These are phyloP conservation scores for Thielaviopsis populi DNA, from an alignment of 2,329 filamentous ascomycete genomes.

Conservation along the genomic window DNA sequence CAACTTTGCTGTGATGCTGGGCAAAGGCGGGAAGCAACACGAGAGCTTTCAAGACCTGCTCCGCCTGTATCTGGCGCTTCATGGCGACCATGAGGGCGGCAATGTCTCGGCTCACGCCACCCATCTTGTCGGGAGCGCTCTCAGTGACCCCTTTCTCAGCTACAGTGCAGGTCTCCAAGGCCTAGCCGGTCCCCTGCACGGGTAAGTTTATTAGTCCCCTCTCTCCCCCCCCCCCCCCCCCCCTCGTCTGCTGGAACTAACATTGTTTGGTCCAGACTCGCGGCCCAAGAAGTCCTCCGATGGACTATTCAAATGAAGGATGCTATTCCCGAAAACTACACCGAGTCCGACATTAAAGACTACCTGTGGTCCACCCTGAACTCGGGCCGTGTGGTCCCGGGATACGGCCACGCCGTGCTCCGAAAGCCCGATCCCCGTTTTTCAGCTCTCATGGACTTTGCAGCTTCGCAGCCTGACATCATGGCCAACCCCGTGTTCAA, in stretches of 20 bases:
- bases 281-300: slow-evolving; percentile 89
- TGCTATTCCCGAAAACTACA: slow-evolving; percentile 61
- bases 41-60: slow-evolving; percentile 92
- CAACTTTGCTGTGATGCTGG: slow-evolving; percentile 94
- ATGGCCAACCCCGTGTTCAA: slow-evolving; percentile 79
- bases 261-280: slow-evolving; percentile 40
- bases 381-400: slow-evolving; percentile 83
- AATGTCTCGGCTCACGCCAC: slow-evolving; percentile 95
- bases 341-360: slow-evolving; percentile 65
- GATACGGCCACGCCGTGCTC: slow-evolving; percentile 89
- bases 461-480: slow-evolving; percentile 69
- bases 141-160: slow-evolving; percentile 88
- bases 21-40: slow-evolving; percentile 74
- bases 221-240: too few species aligned
- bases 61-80: slow-evolving; percentile 83
- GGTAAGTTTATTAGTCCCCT: slow-evolving; percentile 31
- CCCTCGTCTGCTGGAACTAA: neutral
- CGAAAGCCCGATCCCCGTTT: slow-evolving; percentile 96
- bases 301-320: slow-evolving; percentile 97
- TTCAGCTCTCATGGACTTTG: slow-evolving; percentile 93
- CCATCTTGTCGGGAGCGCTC: slow-evolving; percentile 83
- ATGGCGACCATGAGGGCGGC: slow-evolving; percentile 95
- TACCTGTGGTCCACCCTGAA: slow-evolving; percentile 92
- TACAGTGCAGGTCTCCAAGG: slow-evolving; percentile 94
- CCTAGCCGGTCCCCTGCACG: slow-evolving; percentile 50